Evolutionary conservation across 805 yeast species (phyloP), one percentile per base, ranked within the genome.

Genomic region (Cyberlindnera japonica): DNA sequence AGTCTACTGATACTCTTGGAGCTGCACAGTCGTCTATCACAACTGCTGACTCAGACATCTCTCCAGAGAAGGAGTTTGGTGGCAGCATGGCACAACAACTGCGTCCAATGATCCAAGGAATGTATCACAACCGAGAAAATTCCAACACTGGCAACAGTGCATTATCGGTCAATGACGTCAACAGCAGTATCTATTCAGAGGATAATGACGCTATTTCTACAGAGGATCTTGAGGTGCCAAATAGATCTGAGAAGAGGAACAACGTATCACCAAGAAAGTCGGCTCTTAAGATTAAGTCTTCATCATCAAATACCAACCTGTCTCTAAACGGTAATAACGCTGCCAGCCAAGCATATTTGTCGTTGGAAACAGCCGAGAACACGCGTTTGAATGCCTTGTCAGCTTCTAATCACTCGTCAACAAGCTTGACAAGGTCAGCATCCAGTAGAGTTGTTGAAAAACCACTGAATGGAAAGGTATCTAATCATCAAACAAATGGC

Each of bases 331-430:
- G 28, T 13, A 37, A 19, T n/a, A 58, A 37, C 44, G 62, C 83
- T 2, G 85, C 86, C 0, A 74, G 74, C 20, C 74, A 72, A 44
- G 88, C 85, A 0, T 82, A 82, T 51, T 55, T 82, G 32, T 79
- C 86, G 0, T 61, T 81, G 39, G 72, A 90, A 1, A 84, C 93
- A 0, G 90, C 90, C 1, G 89, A 83, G 54, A 84, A 84, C 58
- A 84, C 93, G 0, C 69, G 89, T 43, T 56, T 82, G 41, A 84
- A 84, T 61, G 83, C 91, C 44, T 57, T 77, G 54, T 70, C 79
- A 45, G 50, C 43, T 51, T 26, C 47, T 23, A 42, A 34, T 17
- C 47, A 28, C 21, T 35, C 45, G 13, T 39, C 41, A 33, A 43
- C 61, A 4, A 44, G 46, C 14, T 52, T 58, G 26, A 59, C 63